Evolutionary conservation across 805 yeast species (phyloP).

Genomic region (Torulaspora indica): DNA sequence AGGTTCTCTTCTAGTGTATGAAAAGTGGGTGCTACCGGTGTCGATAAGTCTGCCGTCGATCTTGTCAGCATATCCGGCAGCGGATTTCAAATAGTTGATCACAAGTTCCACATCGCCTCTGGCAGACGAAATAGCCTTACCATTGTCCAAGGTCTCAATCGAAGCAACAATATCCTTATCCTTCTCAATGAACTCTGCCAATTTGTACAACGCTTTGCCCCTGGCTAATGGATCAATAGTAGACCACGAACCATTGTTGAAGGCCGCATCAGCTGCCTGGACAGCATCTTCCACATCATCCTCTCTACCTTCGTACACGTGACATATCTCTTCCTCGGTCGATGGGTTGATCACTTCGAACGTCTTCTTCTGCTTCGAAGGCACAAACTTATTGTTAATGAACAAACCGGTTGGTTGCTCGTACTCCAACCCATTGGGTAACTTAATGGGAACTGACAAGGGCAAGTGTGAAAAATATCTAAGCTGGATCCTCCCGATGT

Average conservation of each 20-base stretch:
- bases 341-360: slow-evolving; percentile 64
- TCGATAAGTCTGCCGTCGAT: slow-evolving; percentile 69
- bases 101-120: slow-evolving; percentile 71
- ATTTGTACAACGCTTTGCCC: slow-evolving; percentile 55
- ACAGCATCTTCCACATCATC: slow-evolving; percentile 86
- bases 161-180: slow-evolving; percentile 67
- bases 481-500: slow-evolving; percentile 13
- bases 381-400: slow-evolving; percentile 72
- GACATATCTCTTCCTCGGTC: slow-evolving; percentile 65
- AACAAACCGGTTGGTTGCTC: slow-evolving; percentile 80
- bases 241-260: slow-evolving; percentile 74
- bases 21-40: slow-evolving; percentile 68
- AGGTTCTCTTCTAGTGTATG: slow-evolving; percentile 82
- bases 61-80: slow-evolving; percentile 92
- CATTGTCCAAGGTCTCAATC: slow-evolving; percentile 85
- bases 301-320: slow-evolving; percentile 67
- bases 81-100: slow-evolving; percentile 67
- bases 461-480: slow-evolving; percentile 39
- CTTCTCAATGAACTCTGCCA: slow-evolving; percentile 74
- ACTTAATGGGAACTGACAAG: slow-evolving; percentile 45
- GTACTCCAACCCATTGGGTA: slow-evolving; percentile 71
- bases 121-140: slow-evolving; percentile 71
- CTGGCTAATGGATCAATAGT: slow-evolving; percentile 63
- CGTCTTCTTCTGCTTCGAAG: slow-evolving; percentile 54
- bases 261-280: slow-evolving; percentile 76